These are phyloP conservation scores for Sporisorium exsertum DNA, from an alignment of 1,284 basidiomycete genomes.

Conservation along the genomic window DNA sequence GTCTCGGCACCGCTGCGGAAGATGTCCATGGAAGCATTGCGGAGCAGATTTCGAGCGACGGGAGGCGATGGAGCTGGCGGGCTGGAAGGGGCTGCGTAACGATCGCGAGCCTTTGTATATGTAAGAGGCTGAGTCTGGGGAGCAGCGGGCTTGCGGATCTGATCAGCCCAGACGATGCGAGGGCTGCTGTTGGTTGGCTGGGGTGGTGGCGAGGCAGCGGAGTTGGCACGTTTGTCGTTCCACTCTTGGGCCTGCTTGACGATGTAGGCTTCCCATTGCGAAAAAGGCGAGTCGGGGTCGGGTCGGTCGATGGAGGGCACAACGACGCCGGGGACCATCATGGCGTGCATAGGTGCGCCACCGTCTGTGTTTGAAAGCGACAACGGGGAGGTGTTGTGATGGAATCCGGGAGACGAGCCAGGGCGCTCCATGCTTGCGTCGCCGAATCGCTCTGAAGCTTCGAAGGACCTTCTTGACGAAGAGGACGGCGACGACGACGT, in stretches of 20 bases:
- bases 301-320: constrained; percentile 27
- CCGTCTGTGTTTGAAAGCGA: constrained; percentile 18
- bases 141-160: constrained; percentile 29
- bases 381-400: constrained; percentile 15
- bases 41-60: constrained; percentile 15
- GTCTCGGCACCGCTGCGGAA: constrained; percentile 14
- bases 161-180: constrained; percentile 46
- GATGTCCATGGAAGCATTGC: constrained; percentile 31
- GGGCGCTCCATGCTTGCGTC: background rate
- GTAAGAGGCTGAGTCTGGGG: constrained; percentile 25
- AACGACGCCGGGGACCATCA: constrained; percentile 39
- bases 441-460: constrained; percentile 8
- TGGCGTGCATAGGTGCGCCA: constrained; percentile 39
- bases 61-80: constrained; percentile 24
- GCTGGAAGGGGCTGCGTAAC: constrained; percentile 18
- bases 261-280: constrained; percentile 49
- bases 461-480: constrained; percentile 8
- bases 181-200: constrained; percentile 3
- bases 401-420: constrained; percentile 6
- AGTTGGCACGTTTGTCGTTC: constrained; percentile 27
- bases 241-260: constrained; percentile 36
- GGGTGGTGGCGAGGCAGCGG: constrained; percentile 8
- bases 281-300: constrained; percentile 28
- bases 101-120: constrained; percentile 43
- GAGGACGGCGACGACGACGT: constrained; percentile 18